A percentile compares a stretch with the other conserved stretches of the same genome.
Conservation (phyloP, 345 rosid genomes). For the Melaleuca quinquenervia region DNA sequence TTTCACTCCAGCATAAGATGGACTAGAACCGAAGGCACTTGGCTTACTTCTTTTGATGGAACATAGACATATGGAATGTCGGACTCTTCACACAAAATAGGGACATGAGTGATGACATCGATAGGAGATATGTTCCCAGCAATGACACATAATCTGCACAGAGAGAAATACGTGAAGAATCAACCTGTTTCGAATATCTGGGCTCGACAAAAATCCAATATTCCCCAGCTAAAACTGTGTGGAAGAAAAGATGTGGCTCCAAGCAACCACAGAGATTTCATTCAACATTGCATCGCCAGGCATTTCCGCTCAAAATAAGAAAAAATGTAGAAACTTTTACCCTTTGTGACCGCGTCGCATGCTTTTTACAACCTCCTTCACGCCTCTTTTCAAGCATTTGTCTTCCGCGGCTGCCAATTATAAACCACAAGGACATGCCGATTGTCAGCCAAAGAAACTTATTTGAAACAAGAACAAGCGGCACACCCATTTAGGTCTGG, state of each 20-base stretch:
- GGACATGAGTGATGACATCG: conserved; percentile 93
- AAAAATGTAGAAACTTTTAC: conserved; percentile 15
- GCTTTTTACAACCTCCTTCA: conserved; percentile 93
- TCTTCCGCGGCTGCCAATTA: conserved; percentile 57
- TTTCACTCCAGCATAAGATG: background rate
- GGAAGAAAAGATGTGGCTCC: background rate
- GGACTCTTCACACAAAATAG: conserved; percentile 80
- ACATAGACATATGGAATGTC: conserved; percentile 85
- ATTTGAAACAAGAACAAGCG: background rate
- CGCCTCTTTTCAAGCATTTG: conserved; percentile 96
- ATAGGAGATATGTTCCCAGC: conserved; percentile 98
- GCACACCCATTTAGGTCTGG: background rate
- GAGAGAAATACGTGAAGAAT: background rate
- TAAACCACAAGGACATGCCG: background rate
- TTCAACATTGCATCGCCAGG: background rate
- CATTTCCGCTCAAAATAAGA: background rate
- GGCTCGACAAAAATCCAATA: background rate
- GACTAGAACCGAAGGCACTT: background rate
- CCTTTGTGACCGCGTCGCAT: conserved; percentile 87
- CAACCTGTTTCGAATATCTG: background rate
- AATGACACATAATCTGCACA: conserved; percentile 70
- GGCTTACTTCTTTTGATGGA: conserved; percentile 75
- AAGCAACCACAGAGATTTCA: background rate
- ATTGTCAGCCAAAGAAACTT: background rate
- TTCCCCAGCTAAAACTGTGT: background rate